Evolutionary conservation across 202 grass and related monocot genomes (phyloP), one percentile per base, ranked within the genome.

Genomic region (Zoysia matrella): DNA sequence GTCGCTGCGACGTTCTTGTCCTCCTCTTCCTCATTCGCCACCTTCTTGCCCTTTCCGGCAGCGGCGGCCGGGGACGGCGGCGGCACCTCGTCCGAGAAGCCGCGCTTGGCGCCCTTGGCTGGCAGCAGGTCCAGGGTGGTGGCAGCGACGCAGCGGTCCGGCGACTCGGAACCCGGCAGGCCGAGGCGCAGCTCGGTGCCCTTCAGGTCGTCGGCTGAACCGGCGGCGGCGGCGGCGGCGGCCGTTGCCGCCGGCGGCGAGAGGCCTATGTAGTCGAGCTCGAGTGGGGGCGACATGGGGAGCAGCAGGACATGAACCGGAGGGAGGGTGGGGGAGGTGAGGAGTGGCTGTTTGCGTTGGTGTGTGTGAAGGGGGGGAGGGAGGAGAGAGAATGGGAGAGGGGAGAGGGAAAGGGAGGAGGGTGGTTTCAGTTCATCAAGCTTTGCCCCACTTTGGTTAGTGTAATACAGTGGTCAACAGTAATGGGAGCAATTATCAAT

Each of bases 161-260:
- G 81, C 50, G 86, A 86, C 16, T 71, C 74, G 8, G 91, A 97
- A 47, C 94, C 94, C 2, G 94, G 94, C 43, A 97, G 85, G n/a
- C 91, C 94, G 40, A 97, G 89, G 44, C 86, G 82, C 62, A 97
- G 94, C 85, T 97, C 94, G 47, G 94, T 94, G 55, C 92, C 94
- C 68, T 88, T 94, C 14, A 90, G 90, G 82, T 91, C 81, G 46
- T 90, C 85, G 14, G 54, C 7, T 10, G 40, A 81, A 71, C 36
- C 70, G 45, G 44, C 68, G 62, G 69, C 80, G 53, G 62, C 74
- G 53, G 62, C 74, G 57, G 60, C 8, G 3, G 30, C 30, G 30
- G 58, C 62, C 16, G 61, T 71, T 66, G 89, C 60, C 46, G 80
- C 5, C 73, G 52, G 79, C 75, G 70, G 83, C 42, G 90, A 86